These are phyloP conservation scores for Suillus subluteus DNA, from an alignment of 768 basidiomycete species.

Conservation along the genomic window DNA sequence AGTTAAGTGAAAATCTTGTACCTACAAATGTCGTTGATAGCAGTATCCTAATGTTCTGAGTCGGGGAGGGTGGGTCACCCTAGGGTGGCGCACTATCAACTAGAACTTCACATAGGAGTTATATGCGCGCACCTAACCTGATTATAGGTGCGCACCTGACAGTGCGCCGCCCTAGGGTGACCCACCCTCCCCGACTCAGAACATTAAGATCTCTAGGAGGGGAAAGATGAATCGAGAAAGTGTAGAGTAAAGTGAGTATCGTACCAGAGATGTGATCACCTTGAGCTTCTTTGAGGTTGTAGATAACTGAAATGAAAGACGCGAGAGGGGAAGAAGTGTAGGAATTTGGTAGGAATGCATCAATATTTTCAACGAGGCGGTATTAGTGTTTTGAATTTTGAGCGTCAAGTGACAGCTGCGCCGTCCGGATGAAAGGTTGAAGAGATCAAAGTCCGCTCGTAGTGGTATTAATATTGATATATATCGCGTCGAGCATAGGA, in stretches of 20 bases:
- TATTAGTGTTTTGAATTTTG: not conserved
- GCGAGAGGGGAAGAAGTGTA: not conserved
- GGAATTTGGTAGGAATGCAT: not conserved
- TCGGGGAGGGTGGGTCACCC: no score
- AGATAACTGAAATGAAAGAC: slow-evolving; percentile 2
- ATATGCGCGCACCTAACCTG: no score
- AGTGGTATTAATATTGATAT: not conserved
- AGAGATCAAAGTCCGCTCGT: not conserved
- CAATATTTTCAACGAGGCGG: not conserved
- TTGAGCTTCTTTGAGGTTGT: not conserved
- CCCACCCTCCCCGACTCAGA: no score
- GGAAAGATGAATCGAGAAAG: slow-evolving; percentile 1
- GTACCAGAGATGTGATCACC: not conserved
- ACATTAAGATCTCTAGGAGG: not conserved
- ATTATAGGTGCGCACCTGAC: no score
- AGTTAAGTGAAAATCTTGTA: no score
- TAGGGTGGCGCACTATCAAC: no score
- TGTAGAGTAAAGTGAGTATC: not conserved
- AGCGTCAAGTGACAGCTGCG: not conserved
- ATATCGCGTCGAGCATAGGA: not conserved
- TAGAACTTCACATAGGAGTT: no score
- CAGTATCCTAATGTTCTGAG: no score
- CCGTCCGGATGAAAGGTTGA: not conserved
- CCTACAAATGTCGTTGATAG: no score
- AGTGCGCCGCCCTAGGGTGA: no score